Conservation (phyloP, 106 monocot species). For the Chionographis japonica region DNA sequence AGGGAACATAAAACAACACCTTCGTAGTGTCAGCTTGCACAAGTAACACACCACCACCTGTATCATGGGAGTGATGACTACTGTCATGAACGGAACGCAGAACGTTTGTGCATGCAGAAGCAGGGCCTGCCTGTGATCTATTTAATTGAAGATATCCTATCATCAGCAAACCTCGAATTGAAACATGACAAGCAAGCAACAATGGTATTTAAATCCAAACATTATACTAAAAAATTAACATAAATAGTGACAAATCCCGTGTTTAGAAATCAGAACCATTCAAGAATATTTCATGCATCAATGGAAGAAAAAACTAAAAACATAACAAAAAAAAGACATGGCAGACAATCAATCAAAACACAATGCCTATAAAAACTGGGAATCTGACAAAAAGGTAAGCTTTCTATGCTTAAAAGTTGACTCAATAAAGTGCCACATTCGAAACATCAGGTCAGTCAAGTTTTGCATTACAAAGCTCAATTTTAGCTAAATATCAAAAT, state of each 20-base stretch:
- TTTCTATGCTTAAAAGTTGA: too few species aligned
- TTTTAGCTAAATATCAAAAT: too few species aligned
- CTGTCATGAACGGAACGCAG: slow-evolving; percentile 38
- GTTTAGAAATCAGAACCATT: too few species aligned
- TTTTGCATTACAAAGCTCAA: background rate
- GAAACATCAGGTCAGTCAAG: background rate
- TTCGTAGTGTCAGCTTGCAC: slow-evolving; percentile 69
- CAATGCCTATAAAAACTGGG: too few species aligned
- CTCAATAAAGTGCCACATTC: too few species aligned
- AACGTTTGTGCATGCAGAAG: slow-evolving; percentile 65
- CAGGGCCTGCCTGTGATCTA: slow-evolving; percentile 75
- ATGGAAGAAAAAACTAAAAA: background rate
- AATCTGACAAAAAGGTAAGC: too few species aligned
- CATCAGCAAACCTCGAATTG: background rate
- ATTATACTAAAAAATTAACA: too few species aligned
- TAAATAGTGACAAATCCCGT: too few species aligned
- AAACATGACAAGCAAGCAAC: background rate
- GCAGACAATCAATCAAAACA: too few species aligned
- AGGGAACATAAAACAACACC: slow-evolving; percentile 29
- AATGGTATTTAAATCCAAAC: background rate
- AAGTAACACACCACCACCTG: slow-evolving; percentile 77
- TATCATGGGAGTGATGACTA: slow-evolving; percentile 41
- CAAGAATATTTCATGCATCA: too few species aligned
- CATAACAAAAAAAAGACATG: background rate
- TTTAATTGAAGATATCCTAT: background rate